Evolutionary conservation across 192 early-diverging fungal species (phyloP), one percentile per base, ranked within the genome.

Genomic region (Linderina pennispora): DNA sequence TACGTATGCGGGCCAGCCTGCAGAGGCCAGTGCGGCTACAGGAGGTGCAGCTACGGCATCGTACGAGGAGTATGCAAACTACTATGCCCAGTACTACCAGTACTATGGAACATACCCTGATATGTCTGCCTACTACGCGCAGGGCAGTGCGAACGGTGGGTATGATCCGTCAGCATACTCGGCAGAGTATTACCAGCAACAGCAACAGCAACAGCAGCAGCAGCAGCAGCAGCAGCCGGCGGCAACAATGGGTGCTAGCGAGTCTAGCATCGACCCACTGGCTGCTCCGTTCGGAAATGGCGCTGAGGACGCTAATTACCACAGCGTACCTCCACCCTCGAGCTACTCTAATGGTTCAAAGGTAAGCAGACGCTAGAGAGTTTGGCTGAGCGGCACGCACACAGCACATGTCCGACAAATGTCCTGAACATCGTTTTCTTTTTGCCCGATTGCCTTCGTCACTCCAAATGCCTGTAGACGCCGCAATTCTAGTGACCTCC

Each of bases 71-170:
- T 72, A 65, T 34, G 43, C 57, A 21, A 43, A 46, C 18, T 72
- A 65, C 22, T 65, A 45, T 47, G 49, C 60, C 4, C 62, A 72
- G 40, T 72, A 72, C 21, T 72, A 72, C 44, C 60, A 72, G 40
- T 65, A 72, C 37, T 72, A 72, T 18, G 68, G 61, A 21, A 46
- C 48, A 8, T 72, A 72, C 13, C 68, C 67, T 15, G 67, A 64
- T 42, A 50, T 54, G 23, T 53, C 60, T 20, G 39, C 34, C 9
- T 63, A 68, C 50, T 61, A 68, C 35, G 38, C 33, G 16, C 57
- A 60, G 21, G 37, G 45, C 14, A n/a, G n/a, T n/a, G n/a, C n/a
- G n/a, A n/a, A n/a, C n/a, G n/a, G n/a, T n/a, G n/a, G n/a, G n/a
- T n/a, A n/a, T n/a, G 33, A 51, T 13, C 22, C 43, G 6, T 33